Evolutionary conservation across 768 basidiomycete species (phyloP).

Genomic region (Leccinum uliginosum): DNA sequence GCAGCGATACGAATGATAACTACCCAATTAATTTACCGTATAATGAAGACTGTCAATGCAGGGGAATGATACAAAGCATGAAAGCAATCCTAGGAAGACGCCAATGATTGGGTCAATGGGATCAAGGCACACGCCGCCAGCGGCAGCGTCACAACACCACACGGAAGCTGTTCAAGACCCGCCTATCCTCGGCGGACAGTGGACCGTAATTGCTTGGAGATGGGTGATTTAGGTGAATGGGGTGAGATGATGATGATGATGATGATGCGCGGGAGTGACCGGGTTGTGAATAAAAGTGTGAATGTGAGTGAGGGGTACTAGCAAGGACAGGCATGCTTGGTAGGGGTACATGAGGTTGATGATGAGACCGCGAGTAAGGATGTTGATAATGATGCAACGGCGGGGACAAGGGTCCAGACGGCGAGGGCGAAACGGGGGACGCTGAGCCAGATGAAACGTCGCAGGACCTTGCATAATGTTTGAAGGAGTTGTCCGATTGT

Average conservation of each 20-base stretch:
- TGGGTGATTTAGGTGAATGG: slow-evolving; percentile 21
- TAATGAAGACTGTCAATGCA: neutral
- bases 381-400: slow-evolving; percentile 2
- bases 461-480: slow-evolving; percentile 6
- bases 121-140: neutral
- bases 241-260: slow-evolving; percentile 4
- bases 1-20: neutral
- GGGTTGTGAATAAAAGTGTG: neutral
- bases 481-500: slow-evolving; percentile 7
- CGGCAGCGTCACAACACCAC: slow-evolving; percentile 39
- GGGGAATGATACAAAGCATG: neutral
- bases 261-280: neutral
- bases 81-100: neutral
- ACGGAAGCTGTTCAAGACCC: slow-evolving; percentile 53
- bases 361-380: slow-evolving; percentile 5
- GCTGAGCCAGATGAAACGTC: slow-evolving; percentile 9
- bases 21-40: slow-evolving; percentile 1
- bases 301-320: neutral
- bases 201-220: slow-evolving; percentile 32
- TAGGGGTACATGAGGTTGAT: slow-evolving; percentile 11
- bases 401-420: slow-evolving; percentile 11
- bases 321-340: slow-evolving; percentile 23
- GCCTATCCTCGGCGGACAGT: slow-evolving; percentile 53
- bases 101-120: slow-evolving; percentile 5
- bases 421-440: slow-evolving; percentile 15